Evolutionary conservation across 768 basidiomycete genomes (phyloP), one percentile per base, ranked within the genome.

Genomic region (Boletus tylopilopsis): DNA sequence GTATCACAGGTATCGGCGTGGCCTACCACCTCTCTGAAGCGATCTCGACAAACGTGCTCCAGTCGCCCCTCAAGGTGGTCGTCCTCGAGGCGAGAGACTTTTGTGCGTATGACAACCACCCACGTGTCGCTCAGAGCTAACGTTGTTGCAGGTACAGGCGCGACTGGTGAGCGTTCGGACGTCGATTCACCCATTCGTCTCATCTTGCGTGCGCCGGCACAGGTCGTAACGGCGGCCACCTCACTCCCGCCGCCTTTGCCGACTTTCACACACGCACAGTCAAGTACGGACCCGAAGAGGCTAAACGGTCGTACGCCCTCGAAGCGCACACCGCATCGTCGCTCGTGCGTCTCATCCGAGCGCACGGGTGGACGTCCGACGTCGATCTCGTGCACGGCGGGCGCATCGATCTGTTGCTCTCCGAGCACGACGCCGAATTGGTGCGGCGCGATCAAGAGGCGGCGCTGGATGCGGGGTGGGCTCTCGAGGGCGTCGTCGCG

Each of bases 61-160:
- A 52, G 29, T 56, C 55, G 34, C 59, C 72, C 16, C 53, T 79
- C 37, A 80, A 70, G 25, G 73, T 84, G 1, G 80, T 84, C 16
- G 71, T 94, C 12, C 65, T 96, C 9, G 93, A 95, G 61, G 94
- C 91, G 5, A 73, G 94, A 57, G 85, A 90, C 60, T 86, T 94
- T 66, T 88, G 92, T 91, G 21, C 69, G 88, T 73, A 39, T 36
- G 16, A 6, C 18, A 5, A 6, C 12, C 18, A 9, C 9, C 10
- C 15, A 5, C 19, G 19, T 18, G 4, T 3, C n/a, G 38, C 22
- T 24, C 16, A 11, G 39, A 22, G 4, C 48, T 56, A 29, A 51
- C 19, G 12, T 29, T 16, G 5, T 32, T 24, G 42, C 29, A 84
- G 85, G 85, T 66, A 80, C 84, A 47, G 87, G 88, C 30, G 85